Conservation (phyloP, 2,329 filamentous ascomycete genomes). For the Gyromitra esculenta region DNA sequence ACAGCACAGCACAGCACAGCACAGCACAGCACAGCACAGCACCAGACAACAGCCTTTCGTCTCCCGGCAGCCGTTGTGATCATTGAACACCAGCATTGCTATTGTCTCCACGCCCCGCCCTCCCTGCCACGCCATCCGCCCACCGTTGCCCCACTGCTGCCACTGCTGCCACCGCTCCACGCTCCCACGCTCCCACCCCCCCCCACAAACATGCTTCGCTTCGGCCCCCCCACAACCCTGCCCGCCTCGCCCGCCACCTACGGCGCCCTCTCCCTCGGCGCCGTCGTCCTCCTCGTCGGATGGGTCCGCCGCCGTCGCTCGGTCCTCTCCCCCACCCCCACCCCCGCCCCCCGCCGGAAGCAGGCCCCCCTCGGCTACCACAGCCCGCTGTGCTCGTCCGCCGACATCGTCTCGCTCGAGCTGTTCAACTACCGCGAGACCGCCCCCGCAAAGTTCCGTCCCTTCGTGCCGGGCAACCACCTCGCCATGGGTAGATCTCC, state of each 20-base stretch:
- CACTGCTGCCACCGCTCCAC: background rate
- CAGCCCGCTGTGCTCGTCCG: conserved; percentile 27
- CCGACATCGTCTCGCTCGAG: conserved; percentile 57
- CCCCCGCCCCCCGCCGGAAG: conserved; percentile 10
- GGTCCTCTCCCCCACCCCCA: background rate
- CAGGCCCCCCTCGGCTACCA: conserved; percentile 33
- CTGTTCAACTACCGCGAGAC: conserved; percentile 62
- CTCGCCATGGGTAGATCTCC: conserved; percentile 65
- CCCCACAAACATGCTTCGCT: conserved; percentile 36
- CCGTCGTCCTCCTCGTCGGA: conserved; percentile 35
- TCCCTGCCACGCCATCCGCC: no score
- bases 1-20: no score
- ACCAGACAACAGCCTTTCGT: no score
- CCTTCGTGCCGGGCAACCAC: conserved; percentile 67
- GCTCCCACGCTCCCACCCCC: background rate
- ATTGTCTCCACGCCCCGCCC: no score
- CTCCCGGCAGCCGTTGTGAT: no score
- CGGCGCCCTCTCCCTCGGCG: conserved; percentile 41
- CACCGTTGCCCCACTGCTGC: background rate
- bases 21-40: no score
- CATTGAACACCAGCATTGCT: no score
- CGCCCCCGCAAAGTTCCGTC: conserved; percentile 62
- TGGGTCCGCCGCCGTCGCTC: conserved; percentile 40
- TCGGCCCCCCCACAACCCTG: conserved; percentile 37
- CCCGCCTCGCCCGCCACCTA: conserved; percentile 33